Base-by-base conservation (phyloP, 2,329 filamentous ascomycete genomes). In the Penicillium palitans region DNA sequence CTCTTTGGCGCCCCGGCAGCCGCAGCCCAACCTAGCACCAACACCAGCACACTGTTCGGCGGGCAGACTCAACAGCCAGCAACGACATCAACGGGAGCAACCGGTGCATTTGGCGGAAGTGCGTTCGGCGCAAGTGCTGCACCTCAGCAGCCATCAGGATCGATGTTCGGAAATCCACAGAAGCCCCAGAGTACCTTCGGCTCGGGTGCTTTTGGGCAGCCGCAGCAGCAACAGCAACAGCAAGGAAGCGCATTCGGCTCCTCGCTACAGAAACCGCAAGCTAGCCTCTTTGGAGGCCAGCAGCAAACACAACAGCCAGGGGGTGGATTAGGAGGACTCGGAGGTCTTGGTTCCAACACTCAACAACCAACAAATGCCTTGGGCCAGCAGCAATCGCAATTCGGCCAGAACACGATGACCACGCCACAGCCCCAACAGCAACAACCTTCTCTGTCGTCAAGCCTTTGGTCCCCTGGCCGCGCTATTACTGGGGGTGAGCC, bases 401-500 rank as follows among this genome's bases (percentile, higher is more conserved):
- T 79, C 53, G 77, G 77, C 12, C 78, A 79, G 61, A 76, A 68
- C 10, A 70, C 70, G 10, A 68, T 68, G 52, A 73, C 73, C 47
- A 70, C 72, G 31, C 75, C 69, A 51, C 64, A 67, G 35, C 49
- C 58, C 31, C 59, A 68, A 25, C 61, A 64, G 42, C 65, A 66
- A 55, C 63, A 68, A 37, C 63, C 59, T 51, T 66, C 65, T 55
- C 41, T 69, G 47, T 72, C 73, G 39, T 72, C 78, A 57, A 74
- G 76, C 59, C 60, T 79, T 65, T 76, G 77, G 78, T 73, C 77
- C 42, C 73, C 78, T 37, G 74, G 76, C 24, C 74, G 76, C 56
- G 75, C 75, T 9, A 74, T 78, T 56, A 78, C 75, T 39, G 74
- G 76, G 69, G 73, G 74, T 76, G 65, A 66, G 70, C 56, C 37